Evolutionary conservation across 805 yeast genomes (phyloP).

Genomic region (Schizosaccharomyces lindneri): DNA sequence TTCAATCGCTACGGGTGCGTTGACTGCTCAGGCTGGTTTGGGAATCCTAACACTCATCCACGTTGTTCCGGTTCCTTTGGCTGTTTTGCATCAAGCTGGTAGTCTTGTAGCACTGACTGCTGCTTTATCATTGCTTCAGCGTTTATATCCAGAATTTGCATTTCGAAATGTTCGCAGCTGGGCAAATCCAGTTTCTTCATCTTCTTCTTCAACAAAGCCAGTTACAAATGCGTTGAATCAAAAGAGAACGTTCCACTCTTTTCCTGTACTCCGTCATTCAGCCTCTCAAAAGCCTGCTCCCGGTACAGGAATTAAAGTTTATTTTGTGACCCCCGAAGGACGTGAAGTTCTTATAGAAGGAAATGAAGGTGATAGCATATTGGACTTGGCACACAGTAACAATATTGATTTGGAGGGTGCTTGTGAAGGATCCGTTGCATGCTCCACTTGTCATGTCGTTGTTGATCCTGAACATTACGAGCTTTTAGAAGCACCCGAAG

Average conservation of each 20-base stretch:
- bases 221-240: neutral
- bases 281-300: neutral
- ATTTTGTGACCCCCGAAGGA: constrained; percentile 84
- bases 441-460: constrained; percentile 91
- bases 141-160: constrained; percentile 20
- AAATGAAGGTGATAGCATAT: constrained; percentile 69
- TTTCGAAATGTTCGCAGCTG: neutral
- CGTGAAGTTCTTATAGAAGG: constrained; percentile 59
- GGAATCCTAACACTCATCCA: constrained; percentile 73
- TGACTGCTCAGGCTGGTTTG: constrained; percentile 51
- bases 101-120: constrained; percentile 71
- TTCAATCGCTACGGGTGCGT: constrained; percentile 60
- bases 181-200: neutral
- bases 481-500: constrained; percentile 76
- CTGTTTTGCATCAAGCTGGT: constrained; percentile 93
- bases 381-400: constrained; percentile 87
- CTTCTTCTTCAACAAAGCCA: neutral
- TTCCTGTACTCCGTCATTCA: neutral
- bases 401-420: constrained; percentile 94
- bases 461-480: constrained; percentile 91
- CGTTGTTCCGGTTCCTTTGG: constrained; percentile 76
- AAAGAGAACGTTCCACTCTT: neutral
- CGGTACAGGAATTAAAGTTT: constrained; percentile 28
- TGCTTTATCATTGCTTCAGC: constrained; percentile 35
- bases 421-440: constrained; percentile 97